These are phyloP conservation scores for Botryosphaeria dothidea DNA, from an alignment of 2,329 filamentous ascomycete species.

Conservation along the genomic window DNA sequence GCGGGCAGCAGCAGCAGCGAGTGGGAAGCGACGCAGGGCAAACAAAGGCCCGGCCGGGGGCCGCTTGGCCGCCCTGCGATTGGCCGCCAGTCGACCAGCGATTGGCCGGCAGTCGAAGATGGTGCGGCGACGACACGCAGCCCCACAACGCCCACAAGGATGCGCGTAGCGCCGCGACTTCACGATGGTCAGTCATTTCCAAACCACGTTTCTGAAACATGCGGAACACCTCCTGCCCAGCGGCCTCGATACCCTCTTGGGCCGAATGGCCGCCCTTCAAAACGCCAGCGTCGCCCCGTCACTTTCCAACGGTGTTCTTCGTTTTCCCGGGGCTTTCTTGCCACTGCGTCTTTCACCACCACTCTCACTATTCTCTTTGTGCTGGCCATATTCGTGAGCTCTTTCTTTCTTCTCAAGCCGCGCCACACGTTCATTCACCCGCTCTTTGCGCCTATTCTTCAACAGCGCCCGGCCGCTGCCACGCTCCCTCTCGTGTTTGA, in stretches of 20 bases:
- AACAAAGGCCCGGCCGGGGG: not conserved
- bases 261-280: slow-evolving; percentile 3
- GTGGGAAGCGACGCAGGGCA: slow-evolving; percentile 10
- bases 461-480: slow-evolving; percentile 2
- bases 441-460: not conserved
- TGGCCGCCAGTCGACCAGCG: not conserved
- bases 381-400: slow-evolving; percentile 8
- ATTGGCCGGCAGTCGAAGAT: not conserved
- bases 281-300: slow-evolving; percentile 3
- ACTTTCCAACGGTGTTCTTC: not conserved
- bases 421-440: slow-evolving; percentile 6
- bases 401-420: not conserved
- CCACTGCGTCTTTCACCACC: slow-evolving; percentile 1
- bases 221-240: slow-evolving; percentile 4
- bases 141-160: slow-evolving; percentile 1
- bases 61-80: not conserved
- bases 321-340: slow-evolving; percentile 1
- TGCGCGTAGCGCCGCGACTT: slow-evolving; percentile 14
- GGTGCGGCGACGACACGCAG: slow-evolving; percentile 1
- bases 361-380: slow-evolving; percentile 9
- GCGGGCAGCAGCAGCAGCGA: slow-evolving; percentile 3
- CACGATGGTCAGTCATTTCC: slow-evolving; percentile 6
- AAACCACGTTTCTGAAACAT: slow-evolving; percentile 15
- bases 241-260: not conserved
- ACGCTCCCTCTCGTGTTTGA: not conserved